These are phyloP conservation scores for Pouteria glomerata DNA, from an alignment of 148 eudicot genomes.

Conservation along the genomic window DNA sequence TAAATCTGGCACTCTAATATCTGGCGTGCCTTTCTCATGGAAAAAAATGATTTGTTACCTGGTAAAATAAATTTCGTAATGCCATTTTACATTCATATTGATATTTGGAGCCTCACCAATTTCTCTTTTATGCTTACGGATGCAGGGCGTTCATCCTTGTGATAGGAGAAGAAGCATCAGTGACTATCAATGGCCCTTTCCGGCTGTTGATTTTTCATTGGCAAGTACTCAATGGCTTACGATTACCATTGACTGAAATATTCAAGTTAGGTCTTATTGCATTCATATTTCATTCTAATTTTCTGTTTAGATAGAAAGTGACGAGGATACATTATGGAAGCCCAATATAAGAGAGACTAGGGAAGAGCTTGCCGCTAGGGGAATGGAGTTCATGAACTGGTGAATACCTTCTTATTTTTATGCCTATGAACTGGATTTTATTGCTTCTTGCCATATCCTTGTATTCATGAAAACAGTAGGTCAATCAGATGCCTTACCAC, in stretches of 20 bases:
- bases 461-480: neutral
- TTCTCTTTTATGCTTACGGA: slow-evolving; percentile 20
- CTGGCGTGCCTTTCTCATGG: neutral
- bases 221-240: slow-evolving; percentile 28
- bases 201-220: slow-evolving; percentile 85
- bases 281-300: neutral
- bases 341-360: slow-evolving; percentile 76
- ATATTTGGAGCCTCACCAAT: neutral
- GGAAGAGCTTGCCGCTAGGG: slow-evolving; percentile 79
- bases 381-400: slow-evolving; percentile 82
- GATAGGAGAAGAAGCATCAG: slow-evolving; percentile 76
- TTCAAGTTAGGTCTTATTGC: neutral
- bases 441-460: neutral
- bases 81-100: neutral
- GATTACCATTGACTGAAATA: neutral
- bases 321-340: slow-evolving; percentile 80
- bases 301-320: slow-evolving; percentile 70
- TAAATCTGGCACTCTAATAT: neutral
- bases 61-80: neutral
- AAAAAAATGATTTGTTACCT: neutral
- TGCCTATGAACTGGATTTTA: neutral
- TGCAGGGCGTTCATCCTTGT: slow-evolving; percentile 95
- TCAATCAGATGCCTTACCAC: neutral
- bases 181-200: slow-evolving; percentile 73
- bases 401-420: slow-evolving; percentile 19